These are phyloP conservation scores for Coprinopsis strossmayeri DNA, from an alignment of 768 basidiomycete species.

Conservation along the genomic window DNA sequence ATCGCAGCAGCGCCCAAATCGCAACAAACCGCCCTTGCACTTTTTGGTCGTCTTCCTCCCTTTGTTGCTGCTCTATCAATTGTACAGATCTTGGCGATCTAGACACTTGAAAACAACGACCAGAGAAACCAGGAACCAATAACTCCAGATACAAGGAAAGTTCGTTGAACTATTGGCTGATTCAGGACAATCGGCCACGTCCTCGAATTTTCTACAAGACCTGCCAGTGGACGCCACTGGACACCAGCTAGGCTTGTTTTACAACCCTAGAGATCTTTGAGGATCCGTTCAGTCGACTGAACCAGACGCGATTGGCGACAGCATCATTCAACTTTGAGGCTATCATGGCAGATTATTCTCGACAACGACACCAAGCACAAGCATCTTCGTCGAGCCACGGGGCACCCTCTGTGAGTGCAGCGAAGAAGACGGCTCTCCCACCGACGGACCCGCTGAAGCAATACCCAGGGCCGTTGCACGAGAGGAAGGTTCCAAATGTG, in stretches of 20 bases:
- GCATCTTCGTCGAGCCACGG: not conserved
- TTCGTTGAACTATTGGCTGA: no score
- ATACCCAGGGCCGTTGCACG: slow-evolving; percentile 7
- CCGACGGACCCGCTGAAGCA: slow-evolving; percentile 5
- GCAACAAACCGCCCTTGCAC: not conserved
- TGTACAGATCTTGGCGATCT: no score
- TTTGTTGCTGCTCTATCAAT: no score
- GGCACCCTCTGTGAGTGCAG: not conserved
- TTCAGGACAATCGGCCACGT: no score
- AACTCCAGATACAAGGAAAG: no score
- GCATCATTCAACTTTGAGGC: not conserved
- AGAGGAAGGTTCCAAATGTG: slow-evolving; percentile 9
- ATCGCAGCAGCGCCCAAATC: not conserved
- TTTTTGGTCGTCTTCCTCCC: no score
- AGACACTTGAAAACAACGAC: no score
- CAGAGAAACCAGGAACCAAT: no score
- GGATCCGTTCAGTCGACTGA: not conserved
- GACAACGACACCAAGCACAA: not conserved
- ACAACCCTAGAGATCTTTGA: not conserved
- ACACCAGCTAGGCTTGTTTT: no score
- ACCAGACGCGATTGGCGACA: not conserved
- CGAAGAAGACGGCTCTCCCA: slow-evolving; percentile 6
- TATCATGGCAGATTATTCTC: not conserved
- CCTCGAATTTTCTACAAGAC: no score
- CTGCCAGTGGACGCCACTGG: no score